These are phyloP conservation scores for Exophiala mesophila DNA, from an alignment of 2,329 filamentous ascomycete species.

Conservation along the genomic window DNA sequence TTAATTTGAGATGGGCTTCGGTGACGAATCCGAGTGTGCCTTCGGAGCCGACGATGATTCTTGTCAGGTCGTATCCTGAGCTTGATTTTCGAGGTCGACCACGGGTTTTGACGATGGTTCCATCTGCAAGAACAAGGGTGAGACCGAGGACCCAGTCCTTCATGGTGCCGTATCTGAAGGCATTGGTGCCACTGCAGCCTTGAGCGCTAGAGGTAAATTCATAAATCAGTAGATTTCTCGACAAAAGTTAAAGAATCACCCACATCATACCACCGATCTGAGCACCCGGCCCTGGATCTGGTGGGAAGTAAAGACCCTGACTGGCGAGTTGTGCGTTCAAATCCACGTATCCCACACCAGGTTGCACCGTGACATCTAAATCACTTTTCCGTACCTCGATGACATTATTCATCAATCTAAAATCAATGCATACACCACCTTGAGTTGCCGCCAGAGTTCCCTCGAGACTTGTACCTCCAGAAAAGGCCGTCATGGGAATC, in stretches of 20 bases:
- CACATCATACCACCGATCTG: conserved; percentile 56
- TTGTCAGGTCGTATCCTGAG: conserved; percentile 77
- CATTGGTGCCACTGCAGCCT: conserved; percentile 60
- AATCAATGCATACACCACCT: conserved; percentile 84
- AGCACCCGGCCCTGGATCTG: conserved; percentile 71
- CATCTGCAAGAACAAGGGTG: conserved; percentile 66
- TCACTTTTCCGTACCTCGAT: conserved; percentile 75
- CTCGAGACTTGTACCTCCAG: conserved; percentile 79
- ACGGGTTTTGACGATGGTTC: conserved; percentile 62
- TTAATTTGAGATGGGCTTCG: conserved; percentile 74
- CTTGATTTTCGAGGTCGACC: conserved; percentile 71
- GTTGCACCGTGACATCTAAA: conserved; percentile 89
- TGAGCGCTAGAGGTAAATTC: conserved; percentile 41
- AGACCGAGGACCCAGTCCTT: conserved; percentile 69
- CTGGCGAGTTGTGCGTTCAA: conserved; percentile 70
- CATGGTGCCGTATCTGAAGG: conserved; percentile 66
- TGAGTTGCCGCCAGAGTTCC: conserved; percentile 87
- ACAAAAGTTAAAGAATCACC: conserved; percentile 24
- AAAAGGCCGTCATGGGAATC: conserved; percentile 81
- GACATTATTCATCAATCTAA: conserved; percentile 78
- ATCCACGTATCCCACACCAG: conserved; percentile 85
- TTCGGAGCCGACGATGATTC: conserved; percentile 74
- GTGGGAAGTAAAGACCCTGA: conserved; percentile 79
- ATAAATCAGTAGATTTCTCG: neutral
- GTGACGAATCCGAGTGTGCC: conserved; percentile 77